Percentiles rank a stretch among this genome's conserved stretches.
phyloP scores from a whole-genome alignment of 192 early-diverging fungal species.

The Coemansia asiatica region DNA sequence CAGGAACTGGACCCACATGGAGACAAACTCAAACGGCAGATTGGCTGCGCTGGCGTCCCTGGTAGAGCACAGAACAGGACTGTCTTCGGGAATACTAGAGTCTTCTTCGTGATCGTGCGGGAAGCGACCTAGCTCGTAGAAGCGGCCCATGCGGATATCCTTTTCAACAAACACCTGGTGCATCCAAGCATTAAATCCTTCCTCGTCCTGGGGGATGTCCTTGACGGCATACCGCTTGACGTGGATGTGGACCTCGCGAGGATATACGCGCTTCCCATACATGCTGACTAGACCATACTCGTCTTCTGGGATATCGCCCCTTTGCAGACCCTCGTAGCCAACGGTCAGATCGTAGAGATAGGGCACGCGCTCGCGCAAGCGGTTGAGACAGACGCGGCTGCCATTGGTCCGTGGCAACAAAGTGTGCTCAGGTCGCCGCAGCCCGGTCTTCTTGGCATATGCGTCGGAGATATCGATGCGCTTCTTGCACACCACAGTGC shows the following conservation, averaged over 20 bases:
- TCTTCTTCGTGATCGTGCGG: constrained; percentile 51
- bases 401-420: constrained; percentile 86
- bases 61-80: constrained; percentile 28
- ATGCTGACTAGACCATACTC: constrained; percentile 75
- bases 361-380: constrained; percentile 64
- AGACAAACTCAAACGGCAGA: constrained; percentile 26
- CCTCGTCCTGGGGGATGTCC: constrained; percentile 69
- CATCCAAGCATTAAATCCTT: constrained; percentile 76
- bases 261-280: constrained; percentile 72
- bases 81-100: constrained; percentile 24
- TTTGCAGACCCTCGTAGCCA: constrained; percentile 76
- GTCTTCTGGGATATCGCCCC: constrained; percentile 79
- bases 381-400: constrained; percentile 67
- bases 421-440: constrained; percentile 63
- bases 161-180: constrained; percentile 78
- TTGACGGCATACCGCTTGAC: constrained; percentile 65
- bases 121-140: constrained; percentile 76
- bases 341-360: constrained; percentile 89
- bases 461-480: constrained; percentile 66
- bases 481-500: constrained; percentile 81
- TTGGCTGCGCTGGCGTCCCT: constrained; percentile 19
- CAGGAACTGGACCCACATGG: constrained; percentile 49
- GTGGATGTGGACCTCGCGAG: constrained; percentile 80
- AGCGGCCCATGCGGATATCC: constrained; percentile 75
- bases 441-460: constrained; percentile 70